phyloP scores from a whole-genome alignment of 768 basidiomycete species.

The Gelatoporia subvermispora region DNA sequence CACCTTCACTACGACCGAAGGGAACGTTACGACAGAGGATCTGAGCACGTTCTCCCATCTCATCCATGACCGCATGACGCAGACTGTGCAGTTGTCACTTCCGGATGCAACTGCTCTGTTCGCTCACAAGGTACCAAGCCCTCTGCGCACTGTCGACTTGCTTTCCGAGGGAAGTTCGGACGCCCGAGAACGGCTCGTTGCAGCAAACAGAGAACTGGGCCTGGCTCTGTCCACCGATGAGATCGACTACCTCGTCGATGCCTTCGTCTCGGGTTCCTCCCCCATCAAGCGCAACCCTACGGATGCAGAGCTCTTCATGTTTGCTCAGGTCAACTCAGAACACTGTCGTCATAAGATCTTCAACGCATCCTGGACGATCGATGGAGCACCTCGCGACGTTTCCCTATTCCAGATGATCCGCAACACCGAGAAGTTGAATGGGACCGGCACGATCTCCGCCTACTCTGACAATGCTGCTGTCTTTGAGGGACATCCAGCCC shows the following conservation, averaged over 20 bases:
- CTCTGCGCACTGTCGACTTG: constrained; percentile 71
- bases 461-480: constrained; percentile 99
- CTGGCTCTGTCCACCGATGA: constrained; percentile 88
- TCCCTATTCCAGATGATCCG: constrained; percentile 97
- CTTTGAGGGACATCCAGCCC: constrained; percentile 67
- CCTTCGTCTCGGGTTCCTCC: constrained; percentile 68
- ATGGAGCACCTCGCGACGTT: constrained; percentile 54
- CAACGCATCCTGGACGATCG: constrained; percentile 94
- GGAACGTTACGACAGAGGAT: constrained; percentile 38
- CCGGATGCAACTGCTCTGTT: constrained; percentile 61
- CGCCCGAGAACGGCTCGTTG: constrained; percentile 59
- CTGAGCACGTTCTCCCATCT: constrained; percentile 57
- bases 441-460: constrained; percentile 84
- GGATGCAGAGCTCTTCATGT: constrained; percentile 99
- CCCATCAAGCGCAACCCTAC: constrained; percentile 83
- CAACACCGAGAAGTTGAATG: constrained; percentile 81
- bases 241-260: constrained; percentile 86
- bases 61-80: constrained; percentile 97
- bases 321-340: constrained; percentile 99
- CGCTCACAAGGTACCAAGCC: constrained; percentile 53
- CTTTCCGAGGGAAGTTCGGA: constrained; percentile 28
- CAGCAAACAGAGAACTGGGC: constrained; percentile 81
- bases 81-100: constrained; percentile 53
- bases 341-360: constrained; percentile 99
- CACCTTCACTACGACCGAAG: constrained; percentile 46